Evolutionary conservation across 805 yeast species (phyloP).

Genomic region (Sugiyamaella chiloensis): DNA sequence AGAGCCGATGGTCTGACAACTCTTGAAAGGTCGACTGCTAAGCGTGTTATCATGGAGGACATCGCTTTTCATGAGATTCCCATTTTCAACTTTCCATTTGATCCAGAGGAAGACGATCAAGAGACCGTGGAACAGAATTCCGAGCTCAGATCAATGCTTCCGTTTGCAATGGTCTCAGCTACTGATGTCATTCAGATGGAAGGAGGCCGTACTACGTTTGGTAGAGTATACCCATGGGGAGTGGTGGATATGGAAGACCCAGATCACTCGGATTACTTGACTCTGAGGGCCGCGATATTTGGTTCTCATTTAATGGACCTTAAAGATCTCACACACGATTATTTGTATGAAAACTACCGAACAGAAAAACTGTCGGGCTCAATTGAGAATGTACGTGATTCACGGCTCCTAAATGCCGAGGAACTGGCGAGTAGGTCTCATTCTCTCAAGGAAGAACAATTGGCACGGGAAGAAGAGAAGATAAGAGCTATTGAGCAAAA

Average conservation of each 20-base stretch:
- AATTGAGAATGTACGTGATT: conserved; percentile 18
- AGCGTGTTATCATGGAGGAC: conserved; percentile 53
- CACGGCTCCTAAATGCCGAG: conserved; percentile 35
- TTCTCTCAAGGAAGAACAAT: conserved; percentile 40
- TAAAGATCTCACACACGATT: conserved; percentile 74
- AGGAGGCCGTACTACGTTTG: conserved; percentile 37
- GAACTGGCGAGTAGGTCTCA: conserved; percentile 39
- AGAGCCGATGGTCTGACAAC: conserved; percentile 77
- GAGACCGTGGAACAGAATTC: conserved; percentile 34
- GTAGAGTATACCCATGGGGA: conserved; percentile 63
- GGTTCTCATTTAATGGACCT: conserved; percentile 78
- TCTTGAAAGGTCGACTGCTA: conserved; percentile 54
- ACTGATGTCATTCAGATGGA: conserved; percentile 23
- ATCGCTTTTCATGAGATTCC: conserved; percentile 57
- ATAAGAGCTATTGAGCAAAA: conserved; percentile 38
- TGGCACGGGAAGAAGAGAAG: conserved; percentile 38
- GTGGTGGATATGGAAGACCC: conserved; percentile 41
- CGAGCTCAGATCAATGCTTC: conserved; percentile 45
- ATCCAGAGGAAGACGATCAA: conserved; percentile 52
- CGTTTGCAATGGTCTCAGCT: conserved; percentile 53
- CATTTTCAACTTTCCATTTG: conserved; percentile 70
- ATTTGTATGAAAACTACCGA: conserved; percentile 74
- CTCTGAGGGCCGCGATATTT: conserved; percentile 61
- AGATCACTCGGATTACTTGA: conserved; percentile 30
- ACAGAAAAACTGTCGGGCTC: conserved; percentile 48